Base-by-base conservation (phyloP, 805 yeast species). In the Kodamaea kakaduensis region DNA sequence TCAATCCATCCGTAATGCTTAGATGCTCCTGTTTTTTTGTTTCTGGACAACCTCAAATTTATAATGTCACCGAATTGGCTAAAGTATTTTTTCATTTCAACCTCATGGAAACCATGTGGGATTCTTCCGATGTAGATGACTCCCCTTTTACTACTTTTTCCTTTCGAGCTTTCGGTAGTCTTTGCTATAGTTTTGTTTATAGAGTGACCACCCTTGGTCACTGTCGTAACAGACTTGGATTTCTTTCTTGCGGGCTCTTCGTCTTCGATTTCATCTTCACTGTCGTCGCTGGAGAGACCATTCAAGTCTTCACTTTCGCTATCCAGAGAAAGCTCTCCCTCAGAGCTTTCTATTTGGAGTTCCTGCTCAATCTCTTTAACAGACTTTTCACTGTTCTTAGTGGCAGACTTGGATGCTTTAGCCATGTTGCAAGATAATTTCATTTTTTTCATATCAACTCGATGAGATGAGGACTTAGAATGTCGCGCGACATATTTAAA, bases 1-100 rank as follows among this genome's bases (percentile, higher is more conserved):
- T 93, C 96, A 30, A 93, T 67, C 59, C 86, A 90, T 5, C 88
- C 97, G 59, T 79, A 90, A 58, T 88, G 97, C 64, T 87, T 89
- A 10, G 95, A 80, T 37, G 80, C 78, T 30, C 97, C 97, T 5
- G 95, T 81, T 53, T 81, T 83, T 60, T 84, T 88, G 67, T 85
- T 90, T 56, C 97, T 77, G 28, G 96, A 85, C 35, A 93, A 62
- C 48, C 89, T 78, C 37, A 88, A 71, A 47, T 86, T 78, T 30
- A 77, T 69, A 40, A 93, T 80, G 25, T 75, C 81, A 43, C 98
- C 98, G 64, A 93, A 93, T 65, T 93, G 98, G 31, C 75, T 62
- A 57, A 93, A 90, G 62, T 93, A 93, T 51, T 77, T 75, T 43
- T 73, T 73, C 69, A 83, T 67, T 57, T 84, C 90, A 25, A 62